Percentiles rank a stretch among this genome's conserved stretches.
phyloP scores from a whole-genome alignment of 2,329 filamentous ascomycete species.

The Hymenoscyphus repandus region DNA sequence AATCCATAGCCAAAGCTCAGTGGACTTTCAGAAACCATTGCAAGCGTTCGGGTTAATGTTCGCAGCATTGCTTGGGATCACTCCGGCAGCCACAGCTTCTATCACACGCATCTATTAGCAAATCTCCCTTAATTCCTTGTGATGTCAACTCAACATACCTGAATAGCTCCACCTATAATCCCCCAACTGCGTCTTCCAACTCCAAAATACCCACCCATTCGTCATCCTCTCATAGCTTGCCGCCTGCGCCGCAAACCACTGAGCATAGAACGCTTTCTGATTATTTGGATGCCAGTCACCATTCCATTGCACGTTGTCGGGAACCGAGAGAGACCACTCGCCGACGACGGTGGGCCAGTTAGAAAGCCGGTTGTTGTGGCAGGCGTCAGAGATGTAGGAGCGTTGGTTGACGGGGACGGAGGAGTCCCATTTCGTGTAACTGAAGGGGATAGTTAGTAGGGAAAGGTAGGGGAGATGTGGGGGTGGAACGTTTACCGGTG shows the following conservation, averaged over 20 bases:
- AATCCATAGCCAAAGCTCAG: too few species aligned
- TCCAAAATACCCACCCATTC: slow-evolving; percentile 56
- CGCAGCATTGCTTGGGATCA: slow-evolving; percentile 32
- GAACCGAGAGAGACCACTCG: slow-evolving; percentile 52
- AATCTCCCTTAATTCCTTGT: not conserved
- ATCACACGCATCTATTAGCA: not conserved
- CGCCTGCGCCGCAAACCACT: slow-evolving; percentile 53
- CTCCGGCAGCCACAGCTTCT: slow-evolving; percentile 35
- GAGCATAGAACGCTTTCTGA: slow-evolving; percentile 45
- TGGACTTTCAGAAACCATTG: slow-evolving; percentile 6
- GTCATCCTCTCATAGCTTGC: slow-evolving; percentile 45
- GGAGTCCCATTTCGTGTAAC: slow-evolving; percentile 51
- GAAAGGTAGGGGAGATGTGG: not conserved
- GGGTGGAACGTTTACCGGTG: too few species aligned
- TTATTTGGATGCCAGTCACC: slow-evolving; percentile 38
- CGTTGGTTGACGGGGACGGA: slow-evolving; percentile 39
- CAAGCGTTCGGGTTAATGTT: slow-evolving; percentile 12
- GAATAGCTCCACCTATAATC: slow-evolving; percentile 48
- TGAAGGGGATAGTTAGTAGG: not conserved
- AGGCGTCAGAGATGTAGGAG: slow-evolving; percentile 47
- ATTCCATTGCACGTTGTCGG: slow-evolving; percentile 42
- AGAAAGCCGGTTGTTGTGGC: slow-evolving; percentile 40
- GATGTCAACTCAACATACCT: slow-evolving; percentile 12
- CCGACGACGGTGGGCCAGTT: slow-evolving; percentile 45
- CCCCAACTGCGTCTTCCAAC: slow-evolving; percentile 48